A percentile compares a stretch with the other conserved stretches of the same genome.
These are phyloP conservation scores for Neurospora sp. DNA, from an alignment of 495 filamentous ascomycete genomes.

Conservation along the genomic window DNA sequence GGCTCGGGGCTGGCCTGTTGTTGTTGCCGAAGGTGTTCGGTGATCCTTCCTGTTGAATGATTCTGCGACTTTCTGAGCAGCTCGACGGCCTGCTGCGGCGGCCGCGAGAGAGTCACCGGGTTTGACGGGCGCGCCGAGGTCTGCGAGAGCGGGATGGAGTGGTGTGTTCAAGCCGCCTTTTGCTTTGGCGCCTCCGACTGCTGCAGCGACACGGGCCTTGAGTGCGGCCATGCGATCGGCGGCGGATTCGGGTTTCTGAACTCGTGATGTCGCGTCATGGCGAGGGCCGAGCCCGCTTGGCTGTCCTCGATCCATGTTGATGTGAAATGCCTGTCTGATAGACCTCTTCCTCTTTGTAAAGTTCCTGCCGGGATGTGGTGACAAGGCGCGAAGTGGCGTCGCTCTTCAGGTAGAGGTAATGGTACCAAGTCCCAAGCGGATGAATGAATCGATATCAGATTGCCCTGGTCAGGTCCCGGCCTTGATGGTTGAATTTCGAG, in stretches of 20 bases:
- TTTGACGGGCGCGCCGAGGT: slow-evolving; percentile 50
- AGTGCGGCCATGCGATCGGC: slow-evolving; percentile 53
- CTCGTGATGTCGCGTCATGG: slow-evolving; percentile 38
- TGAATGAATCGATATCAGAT: not conserved
- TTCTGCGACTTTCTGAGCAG: slow-evolving; percentile 10
- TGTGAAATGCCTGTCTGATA: not conserved
- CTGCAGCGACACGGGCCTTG: slow-evolving; percentile 73
- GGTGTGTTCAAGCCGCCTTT: slow-evolving; percentile 79
- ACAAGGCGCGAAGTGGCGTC: not conserved
- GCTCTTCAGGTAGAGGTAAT: not conserved
- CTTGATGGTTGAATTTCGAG: not conserved
- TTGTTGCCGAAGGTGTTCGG: slow-evolving; percentile 25
- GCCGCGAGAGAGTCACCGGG: slow-evolving; percentile 28
- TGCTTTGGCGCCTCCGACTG: slow-evolving; percentile 50
- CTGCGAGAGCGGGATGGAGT: slow-evolving; percentile 79
- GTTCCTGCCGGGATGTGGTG: not conserved
- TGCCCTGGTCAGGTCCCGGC: not conserved
- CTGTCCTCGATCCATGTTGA: slow-evolving; percentile 30
- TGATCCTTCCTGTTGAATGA: slow-evolving; percentile 6
- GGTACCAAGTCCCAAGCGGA: not conserved
- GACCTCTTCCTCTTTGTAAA: not conserved
- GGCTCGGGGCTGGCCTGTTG: slow-evolving; percentile 34
- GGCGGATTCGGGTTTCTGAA: slow-evolving; percentile 43
- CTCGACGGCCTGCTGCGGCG: slow-evolving; percentile 14
- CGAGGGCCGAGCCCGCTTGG: slow-evolving; percentile 41